These are phyloP conservation scores for Rhododendron henanense DNA, from an alignment of 148 eudicot genomes.

Conservation along the genomic window DNA sequence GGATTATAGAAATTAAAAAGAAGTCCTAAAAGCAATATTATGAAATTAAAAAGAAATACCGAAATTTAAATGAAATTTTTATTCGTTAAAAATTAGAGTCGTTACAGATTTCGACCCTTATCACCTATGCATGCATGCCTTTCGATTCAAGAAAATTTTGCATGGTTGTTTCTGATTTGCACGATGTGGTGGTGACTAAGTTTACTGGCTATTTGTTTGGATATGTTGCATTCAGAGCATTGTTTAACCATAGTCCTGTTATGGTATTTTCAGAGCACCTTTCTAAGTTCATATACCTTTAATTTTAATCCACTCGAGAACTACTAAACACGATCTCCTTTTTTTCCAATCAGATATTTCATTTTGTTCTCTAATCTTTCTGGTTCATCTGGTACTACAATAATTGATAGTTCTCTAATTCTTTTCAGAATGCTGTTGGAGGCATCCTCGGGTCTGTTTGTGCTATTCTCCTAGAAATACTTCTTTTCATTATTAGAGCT, in stretches of 20 bases:
- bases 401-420: constrained; percentile 4
- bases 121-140: background rate
- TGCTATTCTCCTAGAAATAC: constrained; percentile 87
- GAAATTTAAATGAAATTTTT: too few species aligned
- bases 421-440: constrained; percentile 81
- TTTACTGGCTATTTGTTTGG: constrained; percentile 41
- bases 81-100: too few species aligned
- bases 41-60: too few species aligned
- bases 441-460: constrained; percentile 78
- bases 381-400: constrained; percentile 6
- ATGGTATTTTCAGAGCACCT: constrained; percentile 47
- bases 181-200: constrained; percentile 67
- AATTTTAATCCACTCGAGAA: too few species aligned
- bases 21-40: too few species aligned
- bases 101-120: too few species aligned
- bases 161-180: background rate
- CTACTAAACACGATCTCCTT: too few species aligned
- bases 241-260: constrained; percentile 71
- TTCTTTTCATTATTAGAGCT: constrained; percentile 74
- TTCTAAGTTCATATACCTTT: background rate
- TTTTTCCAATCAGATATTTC: too few species aligned
- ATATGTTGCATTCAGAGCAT: constrained; percentile 67
- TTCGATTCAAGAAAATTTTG: background rate
- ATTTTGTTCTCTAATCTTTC: background rate
- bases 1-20: too few species aligned